Evolutionary conservation across 129 eudicot genomes (phyloP), one percentile per base, ranked within the genome.

Genomic region (Erigeron canadensis): DNA sequence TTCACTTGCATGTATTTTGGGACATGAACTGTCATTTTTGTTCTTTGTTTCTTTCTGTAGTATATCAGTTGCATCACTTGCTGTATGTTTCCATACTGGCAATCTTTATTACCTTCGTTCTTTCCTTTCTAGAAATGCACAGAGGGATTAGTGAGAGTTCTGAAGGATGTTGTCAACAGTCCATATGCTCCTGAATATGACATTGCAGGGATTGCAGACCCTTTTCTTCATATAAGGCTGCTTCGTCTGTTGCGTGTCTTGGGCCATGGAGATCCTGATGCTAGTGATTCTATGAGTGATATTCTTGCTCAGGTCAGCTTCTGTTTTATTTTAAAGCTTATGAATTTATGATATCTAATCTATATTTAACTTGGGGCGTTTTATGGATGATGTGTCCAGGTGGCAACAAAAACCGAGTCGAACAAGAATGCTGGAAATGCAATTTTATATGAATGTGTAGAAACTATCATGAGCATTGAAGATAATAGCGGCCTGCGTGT

Each of bases 381-480:
- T 10, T 53, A 53, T 42, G 64, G 65, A 39, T 65, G 22, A 2
- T 59, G 60, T 65, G 46, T 83, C 48, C 71, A 95, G 99, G 97
- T 95, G 82, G 99, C 97, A 63, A 90, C 96, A 69, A 95, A 95
- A 78, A 95, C 99, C 0, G 99, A 95, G 81, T 88, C 99, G 10
- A 95, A 95, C 85, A 95, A 95, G 80, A 95, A 95, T 74, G 94
- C 91, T 59, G 99, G 99, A 69, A 95, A 95, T 66, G 99, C 99
- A 62, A 90, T 95, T 70, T 96, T 95, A 9, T 95, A 95, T 78
- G 97, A 95, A 75, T 95, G 99, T 80, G 99, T 95, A 41, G 96
- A 88, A 73, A 90, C 99, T 43, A 95, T 95, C 51, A 86, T 95
- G 97, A 80, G 85, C 69, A 84, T 95, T 75, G 97, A 95, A 85